Conservation (phyloP, 371 early-diverging fungal species). For the Mortierella sp. region DNA sequence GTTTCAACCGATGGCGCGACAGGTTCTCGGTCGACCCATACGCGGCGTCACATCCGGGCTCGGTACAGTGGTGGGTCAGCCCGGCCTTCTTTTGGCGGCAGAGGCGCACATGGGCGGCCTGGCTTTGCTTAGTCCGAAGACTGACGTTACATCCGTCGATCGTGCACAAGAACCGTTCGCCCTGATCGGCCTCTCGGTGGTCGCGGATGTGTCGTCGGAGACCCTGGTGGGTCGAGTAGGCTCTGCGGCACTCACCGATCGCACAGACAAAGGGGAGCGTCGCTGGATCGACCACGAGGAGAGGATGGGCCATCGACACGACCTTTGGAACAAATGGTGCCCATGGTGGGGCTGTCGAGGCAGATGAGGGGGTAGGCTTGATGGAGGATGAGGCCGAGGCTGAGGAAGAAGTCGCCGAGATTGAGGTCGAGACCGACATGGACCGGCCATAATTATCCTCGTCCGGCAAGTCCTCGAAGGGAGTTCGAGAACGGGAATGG, state of each 20-base stretch:
- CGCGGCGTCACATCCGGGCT: conserved; percentile 28
- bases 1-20: conserved; percentile 29
- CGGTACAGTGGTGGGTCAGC: conserved; percentile 18
- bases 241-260: conserved; percentile 34
- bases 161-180: conserved; percentile 32
- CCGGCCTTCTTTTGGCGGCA: conserved; percentile 36
- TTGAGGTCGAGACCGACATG: conserved; percentile 4
- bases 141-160: conserved; percentile 32
- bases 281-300: conserved; percentile 7
- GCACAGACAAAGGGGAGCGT: conserved; percentile 25
- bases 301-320: conserved; percentile 4
- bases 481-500: not conserved
- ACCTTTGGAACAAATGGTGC: not conserved
- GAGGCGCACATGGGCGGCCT: conserved; percentile 42
- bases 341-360: conserved; percentile 6
- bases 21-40: conserved; percentile 25
- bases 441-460: not conserved
- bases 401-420: conserved; percentile 1
- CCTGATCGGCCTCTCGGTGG: conserved; percentile 34
- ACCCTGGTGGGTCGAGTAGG: conserved; percentile 41
- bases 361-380: not conserved
- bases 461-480: not conserved
- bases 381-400: not conserved
- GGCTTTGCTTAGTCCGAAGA: conserved; percentile 9
- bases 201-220: conserved; percentile 42